Conservation (phyloP, 78 protist species). For the Blattamonas nauphoetae region DNA sequence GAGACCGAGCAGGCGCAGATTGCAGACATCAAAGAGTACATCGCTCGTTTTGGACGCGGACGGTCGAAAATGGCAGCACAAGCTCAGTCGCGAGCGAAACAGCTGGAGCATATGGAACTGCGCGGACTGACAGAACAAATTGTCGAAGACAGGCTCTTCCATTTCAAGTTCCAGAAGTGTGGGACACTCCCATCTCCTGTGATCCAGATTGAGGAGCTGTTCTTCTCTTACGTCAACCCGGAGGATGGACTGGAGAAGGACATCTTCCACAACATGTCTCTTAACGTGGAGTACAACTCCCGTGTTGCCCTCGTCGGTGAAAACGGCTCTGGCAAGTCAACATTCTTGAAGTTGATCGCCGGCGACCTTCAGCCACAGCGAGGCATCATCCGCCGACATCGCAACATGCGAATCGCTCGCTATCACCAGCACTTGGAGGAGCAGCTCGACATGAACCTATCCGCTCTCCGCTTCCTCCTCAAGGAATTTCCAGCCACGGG, state of each 20-base stretch:
- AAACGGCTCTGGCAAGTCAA: conserved; percentile 45
- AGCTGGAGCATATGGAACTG: not conserved
- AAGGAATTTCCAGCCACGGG: not conserved
- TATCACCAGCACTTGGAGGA: conserved; percentile 21
- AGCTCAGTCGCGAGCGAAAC: not conserved
- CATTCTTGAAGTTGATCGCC: conserved; percentile 22
- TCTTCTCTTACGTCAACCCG: not conserved
- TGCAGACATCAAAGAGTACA: not conserved
- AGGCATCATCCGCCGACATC: not conserved
- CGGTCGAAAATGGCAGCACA: not conserved
- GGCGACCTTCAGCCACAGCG: conserved; percentile 6
- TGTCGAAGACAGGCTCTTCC: not conserved
- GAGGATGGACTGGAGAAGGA: not conserved
- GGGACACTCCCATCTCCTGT: not conserved
- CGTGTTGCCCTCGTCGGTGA: conserved; percentile 26
- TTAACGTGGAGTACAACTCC: not conserved
- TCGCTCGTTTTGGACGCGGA: conserved; percentile 1
- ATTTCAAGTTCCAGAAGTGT: not conserved
- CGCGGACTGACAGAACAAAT: not conserved
- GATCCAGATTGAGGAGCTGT: not conserved
- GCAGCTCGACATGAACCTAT: not conserved
- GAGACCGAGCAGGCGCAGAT: conserved; percentile 11
- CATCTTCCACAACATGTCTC: not conserved
- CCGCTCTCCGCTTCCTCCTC: conserved; percentile 9
- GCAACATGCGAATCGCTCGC: not conserved